These are phyloP conservation scores for Geotrichum candidum DNA, from an alignment of 1,139 yeast species.

Conservation along the genomic window DNA sequence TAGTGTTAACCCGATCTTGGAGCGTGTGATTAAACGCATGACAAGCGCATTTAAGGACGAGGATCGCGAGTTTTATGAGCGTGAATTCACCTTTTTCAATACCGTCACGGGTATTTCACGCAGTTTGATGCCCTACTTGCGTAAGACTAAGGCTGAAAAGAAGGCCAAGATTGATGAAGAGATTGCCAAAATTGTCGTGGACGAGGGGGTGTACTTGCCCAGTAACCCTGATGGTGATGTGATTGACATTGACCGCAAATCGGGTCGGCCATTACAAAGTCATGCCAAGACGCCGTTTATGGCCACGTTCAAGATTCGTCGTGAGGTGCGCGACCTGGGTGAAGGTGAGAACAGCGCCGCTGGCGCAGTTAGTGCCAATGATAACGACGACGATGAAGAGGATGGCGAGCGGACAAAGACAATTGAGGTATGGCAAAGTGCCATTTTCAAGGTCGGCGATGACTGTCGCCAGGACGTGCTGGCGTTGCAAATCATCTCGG, in stretches of 20 bases:
- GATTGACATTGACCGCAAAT: slow-evolving; percentile 81
- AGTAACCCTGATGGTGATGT: slow-evolving; percentile 96
- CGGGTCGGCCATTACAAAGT: slow-evolving; percentile 94
- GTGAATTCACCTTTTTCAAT: slow-evolving; percentile 82
- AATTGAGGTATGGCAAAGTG: slow-evolving; percentile 67
- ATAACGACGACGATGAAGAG: slow-evolving; percentile 9
- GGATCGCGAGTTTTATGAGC: slow-evolving; percentile 65
- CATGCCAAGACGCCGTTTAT: slow-evolving; percentile 98
- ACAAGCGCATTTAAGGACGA: slow-evolving; percentile 51
- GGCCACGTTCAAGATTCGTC: slow-evolving; percentile 87
- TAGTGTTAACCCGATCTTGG: slow-evolving; percentile 74
- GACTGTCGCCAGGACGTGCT: slow-evolving; percentile 97
- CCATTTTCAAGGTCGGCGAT: slow-evolving; percentile 98
- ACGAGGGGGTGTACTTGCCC: slow-evolving; percentile 86
- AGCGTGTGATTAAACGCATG: slow-evolving; percentile 65
- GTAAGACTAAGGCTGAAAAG: slow-evolving; percentile 92
- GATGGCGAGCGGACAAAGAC: slow-evolving; percentile 20
- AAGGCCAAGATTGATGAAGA: slow-evolving; percentile 95
- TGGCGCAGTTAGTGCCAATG: slow-evolving; percentile 23
- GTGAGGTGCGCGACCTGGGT: slow-evolving; percentile 39
- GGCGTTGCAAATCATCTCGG: slow-evolving; percentile 85
- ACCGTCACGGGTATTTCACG: slow-evolving; percentile 94
- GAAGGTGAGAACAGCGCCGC: slow-evolving; percentile 43
- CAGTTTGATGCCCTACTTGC: slow-evolving; percentile 86
- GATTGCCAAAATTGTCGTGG: slow-evolving; percentile 72